A percentile compares a stretch with the other conserved stretches of the same genome.
These are phyloP conservation scores for Yamadazyma buinensis DNA, from an alignment of 1,139 yeast species.

Conservation along the genomic window DNA sequence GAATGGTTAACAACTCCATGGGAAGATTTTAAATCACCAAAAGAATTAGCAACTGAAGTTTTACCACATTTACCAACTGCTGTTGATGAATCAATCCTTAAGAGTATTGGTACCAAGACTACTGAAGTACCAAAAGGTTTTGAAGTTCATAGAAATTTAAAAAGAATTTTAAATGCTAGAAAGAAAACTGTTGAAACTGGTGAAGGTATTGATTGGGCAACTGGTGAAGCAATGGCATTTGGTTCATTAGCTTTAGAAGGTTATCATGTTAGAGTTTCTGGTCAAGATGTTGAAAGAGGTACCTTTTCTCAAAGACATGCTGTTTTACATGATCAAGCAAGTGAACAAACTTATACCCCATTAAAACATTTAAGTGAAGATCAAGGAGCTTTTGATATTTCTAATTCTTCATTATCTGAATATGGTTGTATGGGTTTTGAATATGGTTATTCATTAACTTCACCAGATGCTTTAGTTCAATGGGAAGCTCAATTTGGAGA, in stretches of 20 bases:
- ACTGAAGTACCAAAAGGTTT: slow-evolving; percentile 88
- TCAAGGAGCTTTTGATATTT: slow-evolving; percentile 84
- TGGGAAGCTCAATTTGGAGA: slow-evolving; percentile 99
- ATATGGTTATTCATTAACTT: slow-evolving; percentile 96
- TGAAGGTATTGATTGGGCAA: slow-evolving; percentile 97
- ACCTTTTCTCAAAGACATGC: slow-evolving; percentile 99
- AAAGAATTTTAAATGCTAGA: slow-evolving; percentile 88
- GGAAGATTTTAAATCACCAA: slow-evolving; percentile 98
- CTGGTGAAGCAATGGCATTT: slow-evolving; percentile 98
- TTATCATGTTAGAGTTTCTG: slow-evolving; percentile 93
- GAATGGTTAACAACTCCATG: slow-evolving; percentile 99
- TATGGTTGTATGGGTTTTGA: slow-evolving; percentile 99
- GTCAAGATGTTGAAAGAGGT: slow-evolving; percentile 99
- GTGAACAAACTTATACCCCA: slow-evolving; percentile 81
- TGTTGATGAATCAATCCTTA: slow-evolving; percentile 66
- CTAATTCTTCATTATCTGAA: slow-evolving; percentile 97
- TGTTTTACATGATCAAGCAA: slow-evolving; percentile 91
- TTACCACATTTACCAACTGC: slow-evolving; percentile 97
- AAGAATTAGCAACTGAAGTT: slow-evolving; percentile 91
- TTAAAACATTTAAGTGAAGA: slow-evolving; percentile 71
- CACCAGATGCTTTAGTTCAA: slow-evolving; percentile 91
- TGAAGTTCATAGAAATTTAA: slow-evolving; percentile 90
- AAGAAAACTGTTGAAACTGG: slow-evolving; percentile 85
- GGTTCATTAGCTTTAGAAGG: slow-evolving; percentile 94
- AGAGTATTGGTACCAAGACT: slow-evolving; percentile 72